Conservation (phyloP, 2,329 filamentous ascomycete genomes). For the Diaporthe eres region DNA sequence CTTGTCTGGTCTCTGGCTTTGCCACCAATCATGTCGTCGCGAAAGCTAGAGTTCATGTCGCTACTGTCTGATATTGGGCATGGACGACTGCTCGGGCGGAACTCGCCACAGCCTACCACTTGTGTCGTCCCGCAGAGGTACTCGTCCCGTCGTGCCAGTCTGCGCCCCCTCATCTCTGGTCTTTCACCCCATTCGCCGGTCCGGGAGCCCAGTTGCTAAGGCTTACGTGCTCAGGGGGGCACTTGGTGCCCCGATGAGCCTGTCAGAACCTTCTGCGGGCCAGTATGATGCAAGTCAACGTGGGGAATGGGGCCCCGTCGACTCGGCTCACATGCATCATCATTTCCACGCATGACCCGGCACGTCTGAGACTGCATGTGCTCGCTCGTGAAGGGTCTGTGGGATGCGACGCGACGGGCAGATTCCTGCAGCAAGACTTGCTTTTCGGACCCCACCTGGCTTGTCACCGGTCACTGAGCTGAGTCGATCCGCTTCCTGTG, state of each 20-base stretch:
- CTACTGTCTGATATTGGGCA: conserved; percentile 7
- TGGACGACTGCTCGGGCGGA: conserved; percentile 13
- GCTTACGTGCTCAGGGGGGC: conserved; percentile 28
- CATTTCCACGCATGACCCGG: conserved; percentile 34
- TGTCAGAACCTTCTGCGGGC: conserved; percentile 38
- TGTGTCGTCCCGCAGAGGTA: not conserved
- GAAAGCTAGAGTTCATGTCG: not conserved
- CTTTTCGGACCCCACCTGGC: conserved; percentile 1
- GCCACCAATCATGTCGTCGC: not conserved
- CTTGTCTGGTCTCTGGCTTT: not conserved
- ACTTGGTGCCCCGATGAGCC: conserved; percentile 32
- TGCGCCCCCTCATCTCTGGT: conserved; percentile 19
- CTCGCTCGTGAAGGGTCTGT: conserved; percentile 22
- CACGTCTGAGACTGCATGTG: conserved; percentile 31
- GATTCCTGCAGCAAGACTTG: not conserved
- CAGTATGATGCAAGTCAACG: conserved; percentile 40
- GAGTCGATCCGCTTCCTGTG: conserved; percentile 1
- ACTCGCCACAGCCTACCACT: not conserved
- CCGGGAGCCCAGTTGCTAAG: conserved; percentile 23
- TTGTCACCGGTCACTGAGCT: not conserved
- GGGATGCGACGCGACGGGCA: conserved; percentile 3
- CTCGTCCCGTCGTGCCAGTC: conserved; percentile 14
- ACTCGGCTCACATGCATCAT: conserved; percentile 26
- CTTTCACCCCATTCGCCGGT: conserved; percentile 20
- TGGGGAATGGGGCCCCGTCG: conserved; percentile 37